Evolutionary conservation across 2,329 filamentous ascomycete genomes (phyloP), one percentile per base, ranked within the genome.

Genomic region (Penicillium sp.): DNA sequence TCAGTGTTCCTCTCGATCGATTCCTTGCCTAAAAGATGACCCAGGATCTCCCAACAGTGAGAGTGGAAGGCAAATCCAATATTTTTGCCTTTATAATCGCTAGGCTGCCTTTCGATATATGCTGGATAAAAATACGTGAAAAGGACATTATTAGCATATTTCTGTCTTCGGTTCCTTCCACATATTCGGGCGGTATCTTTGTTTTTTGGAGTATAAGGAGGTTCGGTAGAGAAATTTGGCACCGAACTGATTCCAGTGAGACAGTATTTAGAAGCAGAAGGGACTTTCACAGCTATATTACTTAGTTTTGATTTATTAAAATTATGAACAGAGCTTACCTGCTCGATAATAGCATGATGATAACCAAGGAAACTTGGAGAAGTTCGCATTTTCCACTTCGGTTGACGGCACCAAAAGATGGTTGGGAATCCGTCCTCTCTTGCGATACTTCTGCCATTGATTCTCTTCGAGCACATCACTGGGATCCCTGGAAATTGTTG

Each of bases 21-120:
- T 14, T 25, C 13, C 7, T 15, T 30, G 18, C 23, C 33, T n/a
- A 41, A 15, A 5, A 35, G 20, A 14, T 18, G 27, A 14, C 28
- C 14, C 11, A 45, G 16, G 13, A 47, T 13, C 5, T 17, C 21
- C 36, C 44, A 47, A 17, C 45, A 47, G 27, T 47, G 34, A 14
- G 31, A 20, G 26, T 47, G 45, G 5, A 45, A 26, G 11, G 36
- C 7, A 8, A 25, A 45, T n/a, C 37, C 41, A 11, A 36, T 17
- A 17, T 25, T 26, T 14, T 41, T 8, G 4, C 19, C 26, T 26
- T 20, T 30, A 11, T 16, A 26, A 5, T 13, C 7, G 10, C 1
- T 21, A 10, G 18, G n/a, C 9, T 27, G 31, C 21, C 18, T 21
- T 36, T 8, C 7, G 11, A 36, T 17, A 2, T 4, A 6, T 16